Percentiles rank a stretch among this genome's conserved stretches.
Evolutionary conservation across 305 asterid species (phyloP).

Genomic region (Rubia balearica): DNA sequence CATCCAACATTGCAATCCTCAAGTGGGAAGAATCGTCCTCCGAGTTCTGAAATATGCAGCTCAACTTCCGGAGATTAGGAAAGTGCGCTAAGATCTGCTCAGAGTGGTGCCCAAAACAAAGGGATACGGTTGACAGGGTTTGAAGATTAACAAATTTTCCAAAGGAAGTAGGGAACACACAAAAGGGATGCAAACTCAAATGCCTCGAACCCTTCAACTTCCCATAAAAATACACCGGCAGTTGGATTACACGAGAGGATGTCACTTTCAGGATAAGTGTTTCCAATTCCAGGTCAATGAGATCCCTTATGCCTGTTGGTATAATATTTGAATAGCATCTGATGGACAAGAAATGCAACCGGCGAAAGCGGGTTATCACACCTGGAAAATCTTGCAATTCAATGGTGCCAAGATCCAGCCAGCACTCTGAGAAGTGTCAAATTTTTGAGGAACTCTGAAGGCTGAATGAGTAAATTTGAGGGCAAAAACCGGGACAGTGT

Average conservation of each 20-base stretch:
- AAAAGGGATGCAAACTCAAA: not conserved
- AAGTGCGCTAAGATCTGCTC: constrained; percentile 5
- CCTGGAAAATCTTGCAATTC: too few relatives aligned
- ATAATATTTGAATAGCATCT: too few relatives aligned
- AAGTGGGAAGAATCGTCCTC: not conserved
- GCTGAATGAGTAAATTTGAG: too few relatives aligned
- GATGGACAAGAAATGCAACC: too few relatives aligned
- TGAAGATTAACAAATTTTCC: not conserved
- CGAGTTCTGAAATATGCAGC: not conserved
- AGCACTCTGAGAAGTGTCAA: too few relatives aligned
- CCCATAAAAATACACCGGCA: constrained; percentile 8
- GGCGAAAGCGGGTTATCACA: too few relatives aligned
- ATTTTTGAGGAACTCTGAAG: too few relatives aligned
- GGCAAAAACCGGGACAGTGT: too few relatives aligned
- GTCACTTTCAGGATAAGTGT: not conserved
- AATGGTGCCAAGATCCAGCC: too few relatives aligned
- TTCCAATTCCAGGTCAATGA: too few relatives aligned
- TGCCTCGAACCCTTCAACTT: constrained; percentile 5
- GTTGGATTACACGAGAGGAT: not conserved
- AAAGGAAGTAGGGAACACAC: not conserved
- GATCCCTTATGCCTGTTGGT: too few relatives aligned
- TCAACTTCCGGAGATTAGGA: constrained; percentile 12
- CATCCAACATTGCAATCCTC: not conserved
- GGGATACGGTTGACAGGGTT: constrained; percentile 1
- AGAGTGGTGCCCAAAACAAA: not conserved